phyloP scores from a whole-genome alignment of 2,329 filamentous ascomycete genomes.

The Tolypocladium album region DNA sequence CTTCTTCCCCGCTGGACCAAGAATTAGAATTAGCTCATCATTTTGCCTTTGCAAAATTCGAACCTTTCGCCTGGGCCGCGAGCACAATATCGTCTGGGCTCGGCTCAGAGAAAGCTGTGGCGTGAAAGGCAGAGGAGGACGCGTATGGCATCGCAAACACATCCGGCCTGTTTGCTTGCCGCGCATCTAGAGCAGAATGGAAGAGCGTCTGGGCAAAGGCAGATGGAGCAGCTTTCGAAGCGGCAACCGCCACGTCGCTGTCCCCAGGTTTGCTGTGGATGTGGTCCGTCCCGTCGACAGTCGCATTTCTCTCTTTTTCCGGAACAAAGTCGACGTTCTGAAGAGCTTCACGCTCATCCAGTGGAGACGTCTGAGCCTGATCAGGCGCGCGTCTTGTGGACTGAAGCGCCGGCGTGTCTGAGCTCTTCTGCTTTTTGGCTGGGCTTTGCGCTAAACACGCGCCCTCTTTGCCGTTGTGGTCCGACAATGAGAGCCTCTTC shows the following conservation, averaged over 20 bases:
- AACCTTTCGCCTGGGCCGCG: slow-evolving; percentile 83
- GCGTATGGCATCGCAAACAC: slow-evolving; percentile 38
- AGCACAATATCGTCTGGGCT: slow-evolving; percentile 88
- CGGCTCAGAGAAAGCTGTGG: slow-evolving; percentile 66
- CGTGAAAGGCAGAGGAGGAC: slow-evolving; percentile 35
- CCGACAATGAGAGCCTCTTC: slow-evolving; percentile 19
- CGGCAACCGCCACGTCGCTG: slow-evolving; percentile 7
- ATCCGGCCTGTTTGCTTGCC: slow-evolving; percentile 17
- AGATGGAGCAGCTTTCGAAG: slow-evolving; percentile 29
- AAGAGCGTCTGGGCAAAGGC: slow-evolving; percentile 46
- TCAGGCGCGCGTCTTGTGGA: not conserved
- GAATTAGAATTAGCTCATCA: slow-evolving; percentile 43
- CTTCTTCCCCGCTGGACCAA: slow-evolving; percentile 41
- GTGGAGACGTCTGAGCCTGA: not conserved
- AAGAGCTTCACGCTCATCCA: not conserved
- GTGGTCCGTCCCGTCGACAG: not conserved
- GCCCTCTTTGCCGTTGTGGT: slow-evolving; percentile 18
- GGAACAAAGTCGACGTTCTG: not conserved
- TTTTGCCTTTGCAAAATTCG: slow-evolving; percentile 43
- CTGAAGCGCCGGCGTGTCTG: not conserved
- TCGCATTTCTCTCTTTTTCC: not conserved
- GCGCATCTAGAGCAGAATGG: slow-evolving; percentile 25
- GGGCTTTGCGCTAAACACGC: slow-evolving; percentile 4
- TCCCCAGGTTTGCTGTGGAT: not conserved
- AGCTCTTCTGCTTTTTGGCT: slow-evolving; percentile 14